These are phyloP conservation scores for Mycena vitilis DNA, from an alignment of 768 basidiomycete species.

Conservation along the genomic window DNA sequence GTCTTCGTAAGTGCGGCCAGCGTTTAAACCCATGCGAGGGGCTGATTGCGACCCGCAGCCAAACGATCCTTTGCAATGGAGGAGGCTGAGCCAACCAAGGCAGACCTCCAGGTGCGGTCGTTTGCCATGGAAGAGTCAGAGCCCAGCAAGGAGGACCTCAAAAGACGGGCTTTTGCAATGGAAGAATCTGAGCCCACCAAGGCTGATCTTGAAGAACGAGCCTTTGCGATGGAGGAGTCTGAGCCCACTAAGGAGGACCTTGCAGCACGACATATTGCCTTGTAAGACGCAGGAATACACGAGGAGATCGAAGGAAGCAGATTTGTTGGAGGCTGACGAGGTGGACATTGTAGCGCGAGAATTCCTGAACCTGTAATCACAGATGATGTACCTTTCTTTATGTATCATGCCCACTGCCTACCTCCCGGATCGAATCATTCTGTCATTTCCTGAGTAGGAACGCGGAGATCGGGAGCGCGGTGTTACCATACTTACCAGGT, in stretches of 20 bases:
- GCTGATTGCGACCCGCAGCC: not conserved
- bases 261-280: not conserved
- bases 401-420: too few species aligned
- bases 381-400: too few species aligned
- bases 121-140: not conserved
- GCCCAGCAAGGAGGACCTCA: not conserved
- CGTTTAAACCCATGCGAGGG: too few species aligned
- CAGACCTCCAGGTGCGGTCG: not conserved
- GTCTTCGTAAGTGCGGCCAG: not conserved
- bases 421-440: too few species aligned
- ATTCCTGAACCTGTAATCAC: too few species aligned
- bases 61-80: not conserved
- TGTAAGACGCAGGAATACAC: not conserved
- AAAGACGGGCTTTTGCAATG: not conserved
- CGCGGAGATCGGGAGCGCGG: too few species aligned
- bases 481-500: too few species aligned
- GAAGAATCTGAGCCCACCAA: not conserved
- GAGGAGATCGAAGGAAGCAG: not conserved
- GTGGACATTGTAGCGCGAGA: too few species aligned
- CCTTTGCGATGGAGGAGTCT: not conserved
- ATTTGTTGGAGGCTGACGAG: not conserved
- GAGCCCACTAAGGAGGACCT: slow-evolving; percentile 2
- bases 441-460: too few species aligned
- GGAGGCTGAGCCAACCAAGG: not conserved
- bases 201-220: not conserved